phyloP scores from a whole-genome alignment of 805 yeast species.

The Candida methanosorbosa region DNA sequence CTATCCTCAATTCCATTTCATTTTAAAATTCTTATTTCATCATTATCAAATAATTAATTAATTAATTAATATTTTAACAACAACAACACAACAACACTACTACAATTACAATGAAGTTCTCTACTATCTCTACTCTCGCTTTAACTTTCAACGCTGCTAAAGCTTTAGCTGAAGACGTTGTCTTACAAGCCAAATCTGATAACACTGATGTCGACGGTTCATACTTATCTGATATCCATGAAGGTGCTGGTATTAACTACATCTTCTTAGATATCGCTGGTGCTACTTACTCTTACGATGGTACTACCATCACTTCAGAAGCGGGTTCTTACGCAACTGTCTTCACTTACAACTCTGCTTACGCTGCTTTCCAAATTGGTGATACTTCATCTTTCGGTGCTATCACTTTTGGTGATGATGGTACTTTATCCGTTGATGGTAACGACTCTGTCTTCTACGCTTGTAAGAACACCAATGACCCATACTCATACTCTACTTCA shows the following conservation, averaged over 20 bases:
- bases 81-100: too few relatives aligned
- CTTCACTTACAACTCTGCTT: conserved; percentile 3
- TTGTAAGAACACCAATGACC: conserved; percentile 32
- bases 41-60: background rate
- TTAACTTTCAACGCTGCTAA: background rate
- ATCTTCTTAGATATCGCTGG: conserved; percentile 23
- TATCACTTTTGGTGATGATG: conserved; percentile 11
- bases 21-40: background rate
- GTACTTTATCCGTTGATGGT: conserved; percentile 19
- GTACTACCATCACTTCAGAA: too few relatives aligned
- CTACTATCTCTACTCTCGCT: conserved; percentile 2
- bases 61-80: too few relatives aligned
- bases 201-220: conserved; percentile 17
- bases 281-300: conserved; percentile 13
- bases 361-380: conserved; percentile 3
- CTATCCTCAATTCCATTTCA: background rate
- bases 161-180: conserved; percentile 8
- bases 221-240: conserved; percentile 27
- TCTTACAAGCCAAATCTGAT: conserved; percentile 17
- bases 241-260: conserved; percentile 40
- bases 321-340: conserved; percentile 1
- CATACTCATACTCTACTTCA: conserved; percentile 26
- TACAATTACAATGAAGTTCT: conserved; percentile 1
- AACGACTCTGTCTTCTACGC: conserved; percentile 26
- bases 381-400: conserved; percentile 3